Evolutionary conservation across 2,329 filamentous ascomycete genomes (phyloP), one percentile per base, ranked within the genome.

Genomic region (Xylariaceae sp.): DNA sequence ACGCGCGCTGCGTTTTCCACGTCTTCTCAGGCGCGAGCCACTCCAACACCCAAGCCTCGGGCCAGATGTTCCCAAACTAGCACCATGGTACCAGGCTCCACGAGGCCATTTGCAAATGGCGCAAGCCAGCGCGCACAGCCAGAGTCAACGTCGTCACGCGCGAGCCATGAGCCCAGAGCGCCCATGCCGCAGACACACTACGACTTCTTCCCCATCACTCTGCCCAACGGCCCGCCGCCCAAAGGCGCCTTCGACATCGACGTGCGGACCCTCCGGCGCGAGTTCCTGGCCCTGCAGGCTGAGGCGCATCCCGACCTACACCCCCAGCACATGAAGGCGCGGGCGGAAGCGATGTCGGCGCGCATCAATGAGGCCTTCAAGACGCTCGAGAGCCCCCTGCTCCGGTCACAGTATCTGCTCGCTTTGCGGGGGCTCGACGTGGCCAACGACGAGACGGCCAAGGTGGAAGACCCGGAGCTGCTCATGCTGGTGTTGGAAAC

Each of bases 341-440:
- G 80, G 44, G 90, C 91, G 17, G 89, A 95, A 69, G 88, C 84
- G 0, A 76, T 86, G n/a, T 94, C 88, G 10, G 82, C 90, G 7
- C 80, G 83, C 22, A 92, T 97, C 69, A 97, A 97, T 76, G 87
- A 91, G 60, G 94, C 94, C 1, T 97, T 95, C 78, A 87, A 84
- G 65, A 96, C 92, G 2, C 81, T 99, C 1, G 75, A 82, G 45
- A 83, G 87, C 61, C 92, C 94, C 14, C 75, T 99, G 12, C 71
- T 82, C 44, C 83, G 94, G 19, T 92, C 93, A n/a, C 90, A 97
- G 69, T 96, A 97, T 68, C 74, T 97, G 6, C 80, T 97, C 0
- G 71, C 73, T 4, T 73, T 87, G 54, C 80, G 86, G 39, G 90
- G 86, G 0, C 80, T 92, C 17, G 89, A 96, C 65, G 84, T 94